Percentiles rank a stretch among this genome's conserved stretches.
These are phyloP conservation scores for Colletotrichum graminicola DNA, from an alignment of 2,329 filamentous ascomycete species.

Conservation along the genomic window DNA sequence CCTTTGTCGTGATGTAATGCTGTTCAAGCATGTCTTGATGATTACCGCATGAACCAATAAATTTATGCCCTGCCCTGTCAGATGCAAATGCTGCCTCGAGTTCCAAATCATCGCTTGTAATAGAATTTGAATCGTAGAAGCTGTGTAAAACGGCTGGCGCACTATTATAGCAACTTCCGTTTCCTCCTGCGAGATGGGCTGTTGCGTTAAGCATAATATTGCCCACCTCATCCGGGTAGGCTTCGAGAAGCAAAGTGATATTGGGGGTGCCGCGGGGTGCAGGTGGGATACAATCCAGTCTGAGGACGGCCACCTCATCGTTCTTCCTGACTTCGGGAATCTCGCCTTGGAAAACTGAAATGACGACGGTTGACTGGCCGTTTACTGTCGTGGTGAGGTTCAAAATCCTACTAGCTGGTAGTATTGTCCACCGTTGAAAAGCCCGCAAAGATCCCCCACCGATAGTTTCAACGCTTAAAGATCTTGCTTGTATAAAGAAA, in stretches of 20 bases:
- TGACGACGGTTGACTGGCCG: neutral
- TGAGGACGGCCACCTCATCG: neutral
- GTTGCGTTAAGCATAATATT: neutral
- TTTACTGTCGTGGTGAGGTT: neutral
- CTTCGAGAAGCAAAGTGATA: neutral
- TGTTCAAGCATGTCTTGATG: neutral
- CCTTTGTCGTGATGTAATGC: neutral
- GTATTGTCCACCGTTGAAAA: neutral
- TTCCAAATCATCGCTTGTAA: neutral
- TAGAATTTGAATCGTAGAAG: neutral
- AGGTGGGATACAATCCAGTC: conserved; percentile 1
- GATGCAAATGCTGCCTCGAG: conserved; percentile 8
- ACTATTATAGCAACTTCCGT: neutral
- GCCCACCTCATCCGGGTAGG: neutral
- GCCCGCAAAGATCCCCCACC: neutral
- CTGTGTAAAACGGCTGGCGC: neutral
- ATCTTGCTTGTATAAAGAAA: neutral
- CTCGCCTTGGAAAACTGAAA: conserved; percentile 17
- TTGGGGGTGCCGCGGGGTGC: neutral
- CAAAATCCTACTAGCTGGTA: neutral
- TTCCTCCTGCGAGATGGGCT: neutral
- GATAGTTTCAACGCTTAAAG: neutral
- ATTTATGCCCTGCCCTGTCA: neutral
- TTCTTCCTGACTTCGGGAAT: neutral
- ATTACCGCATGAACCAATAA: neutral